phyloP scores from a whole-genome alignment of 2,329 filamentous ascomycete genomes.

The Sclerotinia trifoliorum region DNA sequence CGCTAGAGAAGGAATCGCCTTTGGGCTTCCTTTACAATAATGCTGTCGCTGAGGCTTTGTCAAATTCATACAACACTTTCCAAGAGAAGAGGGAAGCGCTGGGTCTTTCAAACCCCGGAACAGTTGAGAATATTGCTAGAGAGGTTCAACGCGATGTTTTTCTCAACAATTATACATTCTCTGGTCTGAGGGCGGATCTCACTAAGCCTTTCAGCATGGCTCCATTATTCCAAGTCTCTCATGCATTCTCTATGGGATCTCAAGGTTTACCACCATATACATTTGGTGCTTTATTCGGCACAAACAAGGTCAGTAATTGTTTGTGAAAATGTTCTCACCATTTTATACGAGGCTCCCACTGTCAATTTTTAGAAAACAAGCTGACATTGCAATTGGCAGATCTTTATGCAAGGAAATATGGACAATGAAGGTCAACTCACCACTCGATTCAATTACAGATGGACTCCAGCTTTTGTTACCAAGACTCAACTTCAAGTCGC shows the following conservation, averaged over 20 bases:
- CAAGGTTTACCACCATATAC: slow-evolving; percentile 92
- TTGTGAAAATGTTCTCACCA: not conserved
- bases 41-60: slow-evolving; percentile 64
- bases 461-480: slow-evolving; percentile 74
- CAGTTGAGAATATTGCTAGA: slow-evolving; percentile 81
- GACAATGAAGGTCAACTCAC: slow-evolving; percentile 89
- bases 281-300: slow-evolving; percentile 91
- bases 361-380: not conserved
- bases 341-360: not conserved
- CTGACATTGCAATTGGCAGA: slow-evolving; percentile 50
- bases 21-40: slow-evolving; percentile 72
- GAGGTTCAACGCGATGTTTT: slow-evolving; percentile 97
- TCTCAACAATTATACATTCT: slow-evolving; percentile 95
- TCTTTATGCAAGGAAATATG: slow-evolving; percentile 93
- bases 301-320: slow-evolving; percentile 69
- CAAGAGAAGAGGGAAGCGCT: slow-evolving; percentile 83
- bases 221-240: slow-evolving; percentile 94
- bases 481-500: slow-evolving; percentile 87
- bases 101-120: slow-evolving; percentile 87
- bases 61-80: slow-evolving; percentile 78
- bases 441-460: slow-evolving; percentile 90
- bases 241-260: slow-evolving; percentile 89
- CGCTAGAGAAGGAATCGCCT: slow-evolving; percentile 47
- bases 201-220: slow-evolving; percentile 94
- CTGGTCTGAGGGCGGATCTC: slow-evolving; percentile 90